These are phyloP conservation scores for Picea glauca DNA, from an alignment of 75 land plant genomes.

Conservation along the genomic window DNA sequence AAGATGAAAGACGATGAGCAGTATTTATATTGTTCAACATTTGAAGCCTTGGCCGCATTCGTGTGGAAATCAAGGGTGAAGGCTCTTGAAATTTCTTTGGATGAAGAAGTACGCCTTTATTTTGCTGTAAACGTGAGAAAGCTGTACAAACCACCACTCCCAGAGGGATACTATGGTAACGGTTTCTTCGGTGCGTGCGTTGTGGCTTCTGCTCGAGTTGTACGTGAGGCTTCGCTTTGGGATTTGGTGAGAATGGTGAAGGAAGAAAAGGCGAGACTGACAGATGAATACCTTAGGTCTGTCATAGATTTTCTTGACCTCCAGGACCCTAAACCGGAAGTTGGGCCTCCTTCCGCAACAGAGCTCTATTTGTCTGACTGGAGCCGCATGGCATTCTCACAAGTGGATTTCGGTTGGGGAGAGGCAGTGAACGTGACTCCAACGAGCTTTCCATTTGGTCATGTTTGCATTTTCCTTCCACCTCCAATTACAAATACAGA, in stretches of 20 bases:
- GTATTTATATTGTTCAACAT: not conserved
- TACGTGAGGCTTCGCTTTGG: not conserved
- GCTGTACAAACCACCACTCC: not conserved
- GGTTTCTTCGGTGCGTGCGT: not conserved
- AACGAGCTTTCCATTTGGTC: no score
- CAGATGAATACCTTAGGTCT: not conserved
- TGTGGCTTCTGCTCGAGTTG: not conserved
- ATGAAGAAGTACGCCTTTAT: not conserved
- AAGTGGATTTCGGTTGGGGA: not conserved
- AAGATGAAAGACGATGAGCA: not conserved
- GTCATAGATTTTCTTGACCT: not conserved
- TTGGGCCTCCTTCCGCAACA: not conserved
- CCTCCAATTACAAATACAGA: not conserved
- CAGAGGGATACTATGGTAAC: not conserved
- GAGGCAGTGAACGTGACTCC: not conserved
- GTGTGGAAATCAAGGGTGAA: constrained; percentile 10
- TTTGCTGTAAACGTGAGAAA: not conserved
- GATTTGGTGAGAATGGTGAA: not conserved
- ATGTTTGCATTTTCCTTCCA: not conserved
- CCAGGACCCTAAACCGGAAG: not conserved
- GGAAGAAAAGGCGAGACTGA: not conserved
- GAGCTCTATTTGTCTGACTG: not conserved
- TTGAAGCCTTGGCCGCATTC: constrained; percentile 11
- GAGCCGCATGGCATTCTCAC: not conserved
- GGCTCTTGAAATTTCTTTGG: not conserved